These are phyloP conservation scores for Cutaneotrichosporon dermatis DNA, from an alignment of 1,284 basidiomycete species.

Conservation along the genomic window DNA sequence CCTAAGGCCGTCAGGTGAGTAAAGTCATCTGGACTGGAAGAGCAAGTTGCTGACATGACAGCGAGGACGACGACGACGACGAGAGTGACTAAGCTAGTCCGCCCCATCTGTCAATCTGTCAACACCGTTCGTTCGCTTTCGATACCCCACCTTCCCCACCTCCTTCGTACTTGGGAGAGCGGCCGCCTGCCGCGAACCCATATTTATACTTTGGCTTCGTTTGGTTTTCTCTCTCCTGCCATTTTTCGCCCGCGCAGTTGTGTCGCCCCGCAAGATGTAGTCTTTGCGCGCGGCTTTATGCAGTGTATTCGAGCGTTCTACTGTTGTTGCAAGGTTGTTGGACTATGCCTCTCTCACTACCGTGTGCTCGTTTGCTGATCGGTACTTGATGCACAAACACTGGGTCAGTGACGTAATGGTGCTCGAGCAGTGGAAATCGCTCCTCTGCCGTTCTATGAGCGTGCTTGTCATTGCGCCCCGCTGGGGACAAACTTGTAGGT, in stretches of 20 bases:
- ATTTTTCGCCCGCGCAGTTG: constrained; percentile 4
- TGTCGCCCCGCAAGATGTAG: constrained; percentile 1
- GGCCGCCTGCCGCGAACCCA: not conserved
- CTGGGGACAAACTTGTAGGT: too few relatives aligned
- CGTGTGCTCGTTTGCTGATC: too few relatives aligned
- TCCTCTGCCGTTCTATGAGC: too few relatives aligned
- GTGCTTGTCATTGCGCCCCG: too few relatives aligned
- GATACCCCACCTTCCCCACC: not conserved
- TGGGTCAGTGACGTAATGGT: too few relatives aligned
- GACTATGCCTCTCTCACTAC: too few relatives aligned
- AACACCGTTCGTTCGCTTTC: not conserved
- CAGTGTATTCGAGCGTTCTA: constrained; percentile 7
- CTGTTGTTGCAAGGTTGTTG: too few relatives aligned
- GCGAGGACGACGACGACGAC: constrained; percentile 9
- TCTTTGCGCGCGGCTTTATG: constrained; percentile 11
- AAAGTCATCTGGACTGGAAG: too few relatives aligned
- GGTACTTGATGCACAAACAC: too few relatives aligned
- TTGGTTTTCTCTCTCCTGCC: not conserved
- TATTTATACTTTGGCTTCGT: constrained; percentile 1
- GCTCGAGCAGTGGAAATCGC: too few relatives aligned
- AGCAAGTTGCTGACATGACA: not conserved
- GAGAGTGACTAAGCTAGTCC: not conserved
- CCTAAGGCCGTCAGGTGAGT: constrained; percentile 17
- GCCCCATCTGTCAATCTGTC: not conserved
- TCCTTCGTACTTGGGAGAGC: not conserved